A percentile compares a stretch with the other conserved stretches of the same genome.
Evolutionary conservation across 441 rosid genomes (phyloP).

Genomic region (Sinapis alba): DNA sequence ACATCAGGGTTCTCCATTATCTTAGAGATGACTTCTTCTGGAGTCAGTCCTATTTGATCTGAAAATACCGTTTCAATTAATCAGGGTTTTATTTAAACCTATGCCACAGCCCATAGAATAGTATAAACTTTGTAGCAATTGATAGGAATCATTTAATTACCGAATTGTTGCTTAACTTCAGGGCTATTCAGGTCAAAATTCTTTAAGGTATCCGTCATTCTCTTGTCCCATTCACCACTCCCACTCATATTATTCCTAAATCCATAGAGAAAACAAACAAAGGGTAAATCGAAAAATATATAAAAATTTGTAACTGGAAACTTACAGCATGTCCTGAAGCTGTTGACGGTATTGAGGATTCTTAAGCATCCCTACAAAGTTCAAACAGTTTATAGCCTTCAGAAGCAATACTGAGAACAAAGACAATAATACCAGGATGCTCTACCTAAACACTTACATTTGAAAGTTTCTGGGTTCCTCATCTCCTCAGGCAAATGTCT

Average conservation of each 20-base stretch:
- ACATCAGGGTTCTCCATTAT: slow-evolving; percentile 98
- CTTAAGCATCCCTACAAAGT: slow-evolving; percentile 89
- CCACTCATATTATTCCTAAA: slow-evolving; percentile 87
- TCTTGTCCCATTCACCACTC: slow-evolving; percentile 81
- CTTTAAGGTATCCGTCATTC: slow-evolving; percentile 82
- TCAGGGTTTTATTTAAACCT: not conserved
- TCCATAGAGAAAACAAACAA: not conserved
- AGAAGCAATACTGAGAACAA: not conserved
- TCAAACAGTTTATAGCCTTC: not conserved
- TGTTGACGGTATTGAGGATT: slow-evolving; percentile 92
- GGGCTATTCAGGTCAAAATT: slow-evolving; percentile 91
- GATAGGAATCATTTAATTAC: slow-evolving; percentile 48
- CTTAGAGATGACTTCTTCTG: slow-evolving; percentile 93
- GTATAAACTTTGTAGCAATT: not conserved
- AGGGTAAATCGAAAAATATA: not conserved
- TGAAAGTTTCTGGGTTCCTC: slow-evolving; percentile 90
- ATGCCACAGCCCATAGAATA: not conserved
- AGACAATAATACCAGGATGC: not conserved
- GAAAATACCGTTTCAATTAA: slow-evolving; percentile 26
- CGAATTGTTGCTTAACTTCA: slow-evolving; percentile 94
- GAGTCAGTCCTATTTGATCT: slow-evolving; percentile 98
- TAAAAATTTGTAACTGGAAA: slow-evolving; percentile 1
- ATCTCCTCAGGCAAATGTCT: slow-evolving; percentile 95
- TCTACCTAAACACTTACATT: slow-evolving; percentile 57
- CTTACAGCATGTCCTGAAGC: slow-evolving; percentile 94